Evolutionary conservation across 1,284 basidiomycete genomes (phyloP).

Genomic region (Macrocystidia cucumis): DNA sequence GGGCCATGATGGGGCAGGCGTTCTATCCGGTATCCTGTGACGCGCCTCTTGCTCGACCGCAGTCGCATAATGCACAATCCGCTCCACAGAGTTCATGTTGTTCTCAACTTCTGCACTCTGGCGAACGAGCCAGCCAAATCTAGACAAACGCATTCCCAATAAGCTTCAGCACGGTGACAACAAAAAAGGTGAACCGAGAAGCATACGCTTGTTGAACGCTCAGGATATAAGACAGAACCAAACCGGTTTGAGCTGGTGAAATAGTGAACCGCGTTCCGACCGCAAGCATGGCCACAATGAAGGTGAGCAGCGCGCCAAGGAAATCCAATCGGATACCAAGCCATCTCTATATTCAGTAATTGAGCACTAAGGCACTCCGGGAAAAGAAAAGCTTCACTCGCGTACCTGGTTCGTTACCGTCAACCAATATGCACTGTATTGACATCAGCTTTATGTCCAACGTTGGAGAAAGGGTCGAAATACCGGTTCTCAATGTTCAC

Average conservation of each 20-base stretch:
- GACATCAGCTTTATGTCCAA: background rate
- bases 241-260: slow-evolving; percentile 72
- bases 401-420: slow-evolving; percentile 71
- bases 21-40: slow-evolving; percentile 51
- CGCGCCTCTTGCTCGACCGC: slow-evolving; percentile 76
- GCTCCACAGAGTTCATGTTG: slow-evolving; percentile 88
- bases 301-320: slow-evolving; percentile 71
- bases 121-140: slow-evolving; percentile 80
- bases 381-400: too few species aligned
- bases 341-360: slow-evolving; percentile 55
- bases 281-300: slow-evolving; percentile 74
- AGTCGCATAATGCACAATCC: slow-evolving; percentile 73
- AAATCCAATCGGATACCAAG: slow-evolving; percentile 85
- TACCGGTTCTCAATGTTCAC: slow-evolving; percentile 83
- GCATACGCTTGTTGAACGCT: slow-evolving; percentile 56
- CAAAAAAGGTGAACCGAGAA: slow-evolving; percentile 8
- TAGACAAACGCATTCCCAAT: slow-evolving; percentile 16
- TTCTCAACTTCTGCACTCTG: slow-evolving; percentile 86
- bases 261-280: slow-evolving; percentile 70
- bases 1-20: slow-evolving; percentile 65
- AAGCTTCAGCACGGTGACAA: slow-evolving; percentile 2
- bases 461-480: slow-evolving; percentile 3
- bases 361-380: background rate
- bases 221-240: slow-evolving; percentile 73
- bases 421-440: slow-evolving; percentile 73